Percentiles rank a stretch among this genome's conserved stretches.
Conservation (phyloP, 129 eudicot genomes). For the Lactuca saligna region DNA sequence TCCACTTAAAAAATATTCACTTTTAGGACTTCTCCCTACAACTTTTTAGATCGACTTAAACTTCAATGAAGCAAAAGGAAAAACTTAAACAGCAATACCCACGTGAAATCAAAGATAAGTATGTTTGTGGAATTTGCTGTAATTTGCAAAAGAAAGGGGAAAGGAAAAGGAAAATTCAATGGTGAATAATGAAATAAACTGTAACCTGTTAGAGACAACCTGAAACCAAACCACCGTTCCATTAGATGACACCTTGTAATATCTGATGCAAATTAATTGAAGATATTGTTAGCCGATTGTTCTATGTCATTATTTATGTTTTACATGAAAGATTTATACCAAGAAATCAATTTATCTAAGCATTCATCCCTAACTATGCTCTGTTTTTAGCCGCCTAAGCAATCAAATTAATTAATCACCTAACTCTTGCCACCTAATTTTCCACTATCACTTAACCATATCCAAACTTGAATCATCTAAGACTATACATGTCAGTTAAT, state of each 20-base stretch:
- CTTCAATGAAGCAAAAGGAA: not conserved
- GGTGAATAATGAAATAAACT: conserved; percentile 33
- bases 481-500: not conserved
- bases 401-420: not conserved
- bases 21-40: not conserved
- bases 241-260: conserved; percentile 79
- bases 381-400: too few relatives aligned
- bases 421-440: conserved; percentile 2
- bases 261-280: conserved; percentile 52
- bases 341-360: conserved; percentile 8
- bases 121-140: not conserved
- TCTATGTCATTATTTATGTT: conserved; percentile 14
- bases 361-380: too few relatives aligned
- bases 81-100: not conserved
- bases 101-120: not conserved
- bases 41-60: not conserved
- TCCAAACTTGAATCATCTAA: conserved; percentile 1
- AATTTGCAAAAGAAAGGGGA: not conserved
- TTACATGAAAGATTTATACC: conserved; percentile 1
- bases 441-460: conserved; percentile 1
- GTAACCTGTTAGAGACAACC: conserved; percentile 94
- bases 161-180: not conserved
- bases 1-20: conserved; percentile 1
- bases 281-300: conserved; percentile 22
- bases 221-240: conserved; percentile 94